A percentile compares a stretch with the other conserved stretches of the same genome.
Conservation (phyloP, 2,329 filamentous ascomycete genomes). For the Apiospora hydei region DNA sequence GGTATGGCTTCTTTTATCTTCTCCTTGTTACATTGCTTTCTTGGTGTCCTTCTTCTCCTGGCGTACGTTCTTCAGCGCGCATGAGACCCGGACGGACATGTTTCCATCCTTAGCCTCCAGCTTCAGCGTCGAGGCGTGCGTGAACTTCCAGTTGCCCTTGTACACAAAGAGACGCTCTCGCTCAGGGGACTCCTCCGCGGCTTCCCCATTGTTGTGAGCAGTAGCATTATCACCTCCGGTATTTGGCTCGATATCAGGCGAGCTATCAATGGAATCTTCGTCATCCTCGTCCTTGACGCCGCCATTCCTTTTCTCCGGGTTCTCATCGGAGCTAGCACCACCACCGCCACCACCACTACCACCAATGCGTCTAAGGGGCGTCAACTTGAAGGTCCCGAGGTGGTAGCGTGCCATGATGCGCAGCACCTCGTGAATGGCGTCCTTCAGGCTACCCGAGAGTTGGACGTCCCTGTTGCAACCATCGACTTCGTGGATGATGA, state of each 20-base stretch:
- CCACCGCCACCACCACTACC: background rate
- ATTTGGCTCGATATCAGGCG: no score
- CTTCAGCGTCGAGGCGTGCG: background rate
- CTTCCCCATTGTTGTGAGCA: background rate
- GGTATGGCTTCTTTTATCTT: background rate
- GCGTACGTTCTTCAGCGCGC: background rate
- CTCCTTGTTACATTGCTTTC: background rate
- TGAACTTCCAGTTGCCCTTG: background rate
- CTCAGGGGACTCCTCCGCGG: background rate
- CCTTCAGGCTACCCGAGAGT: background rate
- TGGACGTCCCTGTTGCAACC: background rate
- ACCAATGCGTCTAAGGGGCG: background rate
- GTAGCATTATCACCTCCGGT: background rate
- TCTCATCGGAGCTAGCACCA: background rate
- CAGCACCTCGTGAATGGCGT: conserved; percentile 8
- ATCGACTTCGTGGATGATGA: background rate
- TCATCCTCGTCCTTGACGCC: background rate
- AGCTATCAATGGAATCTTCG: no score
- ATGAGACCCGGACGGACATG: background rate
- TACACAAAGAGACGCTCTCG: background rate
- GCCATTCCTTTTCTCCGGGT: background rate
- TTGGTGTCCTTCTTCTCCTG: background rate
- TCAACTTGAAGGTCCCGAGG: background rate
- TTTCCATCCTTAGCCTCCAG: background rate
- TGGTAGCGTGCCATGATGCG: conserved; percentile 2